phyloP scores from a whole-genome alignment of 2,329 filamentous ascomycete genomes.

The Pleomassaria siparia region DNA sequence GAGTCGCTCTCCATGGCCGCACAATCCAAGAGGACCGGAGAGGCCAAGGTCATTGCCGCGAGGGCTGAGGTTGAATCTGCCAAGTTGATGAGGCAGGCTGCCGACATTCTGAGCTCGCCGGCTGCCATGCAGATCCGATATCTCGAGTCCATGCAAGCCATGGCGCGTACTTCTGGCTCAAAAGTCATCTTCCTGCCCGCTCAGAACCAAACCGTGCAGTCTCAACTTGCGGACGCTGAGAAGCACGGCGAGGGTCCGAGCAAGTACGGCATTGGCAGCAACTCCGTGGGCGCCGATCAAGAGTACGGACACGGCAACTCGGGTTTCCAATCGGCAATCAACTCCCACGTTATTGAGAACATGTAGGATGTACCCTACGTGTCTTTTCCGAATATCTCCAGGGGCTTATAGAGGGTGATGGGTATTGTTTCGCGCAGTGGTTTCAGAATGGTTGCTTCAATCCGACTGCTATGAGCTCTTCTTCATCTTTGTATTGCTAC shows the following conservation, averaged over 20 bases:
- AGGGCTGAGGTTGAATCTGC: conserved; percentile 95
- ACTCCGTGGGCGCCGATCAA: conserved; percentile 15
- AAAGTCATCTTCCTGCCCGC: conserved; percentile 79
- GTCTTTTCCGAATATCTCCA: not conserved
- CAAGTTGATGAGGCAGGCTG: conserved; percentile 87
- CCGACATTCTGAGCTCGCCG: conserved; percentile 86
- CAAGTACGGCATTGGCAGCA: conserved; percentile 40
- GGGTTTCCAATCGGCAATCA: conserved; percentile 78
- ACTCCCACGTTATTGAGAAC: conserved; percentile 80
- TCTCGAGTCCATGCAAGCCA: conserved; percentile 97
- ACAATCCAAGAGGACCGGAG: conserved; percentile 96
- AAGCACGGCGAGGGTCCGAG: conserved; percentile 59
- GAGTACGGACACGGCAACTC: conserved; percentile 44
- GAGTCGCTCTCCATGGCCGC: conserved; percentile 97
- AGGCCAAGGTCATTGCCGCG: conserved; percentile 96
- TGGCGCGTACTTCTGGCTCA: conserved; percentile 90
- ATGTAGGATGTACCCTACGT: conserved; percentile 56
- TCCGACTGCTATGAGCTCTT: too few relatives aligned
- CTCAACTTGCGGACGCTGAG: conserved; percentile 53
- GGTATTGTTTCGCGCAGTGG: not conserved
- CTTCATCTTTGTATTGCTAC: conserved; percentile 2
- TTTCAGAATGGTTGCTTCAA: too few relatives aligned
- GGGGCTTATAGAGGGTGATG: not conserved
- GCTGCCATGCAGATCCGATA: conserved; percentile 81
- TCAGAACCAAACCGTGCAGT: conserved; percentile 54